Evolutionary conservation across 345 rosid species (phyloP).

Genomic region (Luvunga scandens): DNA sequence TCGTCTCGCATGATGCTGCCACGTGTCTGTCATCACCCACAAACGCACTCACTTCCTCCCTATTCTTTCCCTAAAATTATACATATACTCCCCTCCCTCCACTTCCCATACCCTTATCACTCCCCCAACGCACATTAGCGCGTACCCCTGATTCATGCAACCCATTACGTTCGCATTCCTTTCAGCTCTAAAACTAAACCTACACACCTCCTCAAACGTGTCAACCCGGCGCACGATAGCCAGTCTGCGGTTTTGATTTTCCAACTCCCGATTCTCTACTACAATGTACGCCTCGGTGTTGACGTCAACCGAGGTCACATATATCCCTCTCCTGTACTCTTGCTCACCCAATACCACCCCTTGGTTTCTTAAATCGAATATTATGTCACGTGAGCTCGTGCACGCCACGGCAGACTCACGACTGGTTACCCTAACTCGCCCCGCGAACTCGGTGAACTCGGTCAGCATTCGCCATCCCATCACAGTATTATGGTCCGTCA

Average conservation of each 20-base stretch:
- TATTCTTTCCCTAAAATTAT: conserved; percentile 45
- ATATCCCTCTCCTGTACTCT: conserved; percentile 36
- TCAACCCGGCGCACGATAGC: conserved; percentile 58
- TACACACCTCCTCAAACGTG: conserved; percentile 41
- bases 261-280: conserved; percentile 46
- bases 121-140: conserved; percentile 69
- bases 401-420: conserved; percentile 68
- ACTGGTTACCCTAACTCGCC: conserved; percentile 58
- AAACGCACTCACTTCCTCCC: conserved; percentile 60
- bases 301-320: conserved; percentile 50
- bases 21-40: conserved; percentile 73
- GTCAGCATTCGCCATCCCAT: conserved; percentile 76
- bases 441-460: conserved; percentile 57
- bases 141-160: conserved; percentile 63
- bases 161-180: conserved; percentile 36
- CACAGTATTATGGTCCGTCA: conserved; percentile 71
- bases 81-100: conserved; percentile 41
- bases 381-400: conserved; percentile 46
- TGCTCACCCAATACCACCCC: conserved; percentile 37
- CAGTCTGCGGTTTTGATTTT: neutral
- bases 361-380: conserved; percentile 55
- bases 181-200: conserved; percentile 38
- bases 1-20: conserved; percentile 52
- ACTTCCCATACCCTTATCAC: conserved; percentile 61
- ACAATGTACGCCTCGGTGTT: conserved; percentile 46